Evolutionary conservation across 768 basidiomycete species (phyloP), one percentile per base, ranked within the genome.

Genomic region (Inosperma sp.): DNA sequence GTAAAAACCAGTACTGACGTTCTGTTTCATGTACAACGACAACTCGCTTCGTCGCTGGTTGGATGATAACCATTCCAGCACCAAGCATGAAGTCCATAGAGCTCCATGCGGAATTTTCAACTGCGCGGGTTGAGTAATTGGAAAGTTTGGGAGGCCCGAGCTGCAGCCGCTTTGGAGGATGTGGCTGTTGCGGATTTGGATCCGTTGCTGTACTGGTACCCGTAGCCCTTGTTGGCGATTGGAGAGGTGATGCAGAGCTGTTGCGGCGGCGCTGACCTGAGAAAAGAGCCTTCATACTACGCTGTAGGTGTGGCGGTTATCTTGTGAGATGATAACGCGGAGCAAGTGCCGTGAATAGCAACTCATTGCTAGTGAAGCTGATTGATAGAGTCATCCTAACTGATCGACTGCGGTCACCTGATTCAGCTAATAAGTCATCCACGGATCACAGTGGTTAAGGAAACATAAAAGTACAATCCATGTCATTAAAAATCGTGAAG

Each of bases 21-120:
- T 54, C 36, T 0, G 53, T 59, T 48, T 82, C 78, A 43, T 72
- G 65, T 0, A 84, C 56, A 4, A 85, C 54, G 9, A 84, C 78
- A 21, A 84, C 58, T 56, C 77, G 78, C 8, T 70, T 62, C 0
- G 80, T 80, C 2, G 72, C 69, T n/a, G 76, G 75, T 57, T 84
- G 82, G 21, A 86, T 70, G 40, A 86, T 70, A 14, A 82, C 77
- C 79, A 82, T 79, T 14, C 81, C 83, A 3, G 76, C 79, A 3
- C 81, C 81, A 3, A 83, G 67, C 65, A 79, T 62, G 59, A 85
- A 80, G 62, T 83, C 77, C 10, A 62, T 27, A 2, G 75, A 69
- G 40, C 70, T 69, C 76, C 75, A 84, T 1, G 62, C 61, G 54
- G 76, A 71, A 52, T 76, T 58, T 0, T 70, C 69, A 2, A 82